Evolutionary conservation across 2,329 filamentous ascomycete genomes (phyloP).

Genomic region (Talaromyces atroroseus): DNA sequence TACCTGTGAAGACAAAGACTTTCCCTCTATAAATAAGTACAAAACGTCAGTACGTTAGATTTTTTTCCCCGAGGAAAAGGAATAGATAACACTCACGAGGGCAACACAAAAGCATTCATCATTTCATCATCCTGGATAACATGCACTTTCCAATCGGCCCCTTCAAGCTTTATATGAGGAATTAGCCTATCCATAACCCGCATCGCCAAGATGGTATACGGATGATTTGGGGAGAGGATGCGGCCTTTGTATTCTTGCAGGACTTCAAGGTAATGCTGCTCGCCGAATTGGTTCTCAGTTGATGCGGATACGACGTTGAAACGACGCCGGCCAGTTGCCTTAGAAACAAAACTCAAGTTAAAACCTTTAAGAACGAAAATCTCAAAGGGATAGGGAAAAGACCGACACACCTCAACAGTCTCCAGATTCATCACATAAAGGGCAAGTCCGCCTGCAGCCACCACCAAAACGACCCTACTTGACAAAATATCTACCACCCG

Average conservation of each 20-base stretch:
- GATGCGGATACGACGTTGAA: constrained; percentile 52
- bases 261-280: constrained; percentile 44
- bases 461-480: neutral
- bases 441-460: neutral
- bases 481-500: neutral
- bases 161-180: constrained; percentile 44
- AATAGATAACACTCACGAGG: constrained; percentile 38
- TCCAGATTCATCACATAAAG: constrained; percentile 55
- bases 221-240: constrained; percentile 49
- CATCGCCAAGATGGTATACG: constrained; percentile 45
- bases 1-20: constrained; percentile 60
- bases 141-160: constrained; percentile 51
- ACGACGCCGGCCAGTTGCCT: constrained; percentile 51
- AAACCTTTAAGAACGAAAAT: too few species aligned
- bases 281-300: constrained; percentile 40
- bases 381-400: neutral
- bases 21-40: constrained; percentile 39
- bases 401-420: constrained; percentile 43
- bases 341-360: constrained; percentile 2
- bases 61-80: neutral
- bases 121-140: constrained; percentile 48
- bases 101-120: constrained; percentile 59
- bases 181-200: constrained; percentile 51
- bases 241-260: constrained; percentile 41
- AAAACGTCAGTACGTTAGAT: neutral